Evolutionary conservation across 2,329 filamentous ascomycete species (phyloP), one percentile per base, ranked within the genome.

Genomic region (Hortaea werneckii): DNA sequence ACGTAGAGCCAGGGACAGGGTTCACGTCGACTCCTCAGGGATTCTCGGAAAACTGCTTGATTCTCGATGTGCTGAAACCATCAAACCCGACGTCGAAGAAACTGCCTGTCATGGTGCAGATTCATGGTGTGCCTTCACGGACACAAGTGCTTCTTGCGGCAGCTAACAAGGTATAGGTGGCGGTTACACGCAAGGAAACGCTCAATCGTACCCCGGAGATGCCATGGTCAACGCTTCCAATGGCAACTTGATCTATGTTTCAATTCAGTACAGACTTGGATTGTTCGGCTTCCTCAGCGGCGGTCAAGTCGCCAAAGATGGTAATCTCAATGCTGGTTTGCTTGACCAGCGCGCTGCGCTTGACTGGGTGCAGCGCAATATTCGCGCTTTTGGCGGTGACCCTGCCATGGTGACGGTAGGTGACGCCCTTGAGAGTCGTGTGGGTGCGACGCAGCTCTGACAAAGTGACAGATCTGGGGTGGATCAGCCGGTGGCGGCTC

Each of bases 41-140:
- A 10, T 59, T 62, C 5, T 54, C 62, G 28, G 66, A 71, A 47
- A 66, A 70, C 50, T 71, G 67, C 49, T 46, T 70, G 41, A 62
- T 65, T 34, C 48, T 69, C 35, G 67, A 70, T 44, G 63, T 69
- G 4, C 63, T 62, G 45, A 63, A 62, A 5, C 67, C 67, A 4
- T 53, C 53, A 5, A 57, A 64, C 37, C 65, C 67, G 27, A 40
- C 37, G 6, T 47, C 37, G 12, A 41, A 44, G 3, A 48, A 49
- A 8, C 49, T 67, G 27, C 53, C 63, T 42, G 58, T 68, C 4
- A 43, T 53, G 8, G 44, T 58, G 1, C 50, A 67, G 62, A 69
- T 62, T 12, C 63, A 62, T 44, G 65, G 65, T 42, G 29, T 12
- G 12, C 28, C 11, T 13, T 20, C 20, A 4, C 10, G 4, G 4